phyloP scores from a whole-genome alignment of 805 yeast genomes.

The Diddensiella santjacobensis region DNA sequence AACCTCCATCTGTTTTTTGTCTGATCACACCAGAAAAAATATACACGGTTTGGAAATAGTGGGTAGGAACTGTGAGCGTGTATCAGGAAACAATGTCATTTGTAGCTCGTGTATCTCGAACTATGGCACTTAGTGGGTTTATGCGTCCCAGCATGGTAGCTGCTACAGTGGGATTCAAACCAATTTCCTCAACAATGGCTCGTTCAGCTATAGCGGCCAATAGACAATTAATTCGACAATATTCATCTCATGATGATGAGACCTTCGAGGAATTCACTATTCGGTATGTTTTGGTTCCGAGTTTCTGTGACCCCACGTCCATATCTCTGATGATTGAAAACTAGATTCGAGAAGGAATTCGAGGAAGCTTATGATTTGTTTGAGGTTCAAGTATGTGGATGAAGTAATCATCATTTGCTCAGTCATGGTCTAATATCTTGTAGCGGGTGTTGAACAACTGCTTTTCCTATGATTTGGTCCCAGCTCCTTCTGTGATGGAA shows the following conservation, averaged over 20 bases:
- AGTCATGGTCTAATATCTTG: no score
- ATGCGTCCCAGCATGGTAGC: slow-evolving; percentile 7
- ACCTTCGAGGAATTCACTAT: slow-evolving; percentile 91
- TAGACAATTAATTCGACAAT: slow-evolving; percentile 46
- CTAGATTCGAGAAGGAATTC: slow-evolving; percentile 86
- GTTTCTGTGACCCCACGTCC: no score
- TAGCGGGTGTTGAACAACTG: slow-evolving; percentile 94
- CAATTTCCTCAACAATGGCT: slow-evolving; percentile 13
- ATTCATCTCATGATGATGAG: slow-evolving; percentile 85
- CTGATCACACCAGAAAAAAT: not conserved
- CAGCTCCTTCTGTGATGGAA: slow-evolving; percentile 94
- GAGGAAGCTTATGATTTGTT: slow-evolving; percentile 87
- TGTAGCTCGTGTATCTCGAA: not conserved
- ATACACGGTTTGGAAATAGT: not conserved
- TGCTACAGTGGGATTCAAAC: slow-evolving; percentile 40
- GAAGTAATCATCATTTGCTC: no score
- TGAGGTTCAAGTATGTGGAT: slow-evolving; percentile 58
- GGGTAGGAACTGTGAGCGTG: not conserved
- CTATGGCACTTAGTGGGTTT: slow-evolving; percentile 11
- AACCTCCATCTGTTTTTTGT: no score
- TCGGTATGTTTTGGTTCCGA: slow-evolving; percentile 40
- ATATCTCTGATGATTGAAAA: no score
- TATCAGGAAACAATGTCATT: slow-evolving; percentile 2
- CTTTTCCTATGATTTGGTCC: slow-evolving; percentile 97
- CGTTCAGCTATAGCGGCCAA: slow-evolving; percentile 5